Conservation (phyloP, 768 basidiomycete species). For the Pholiota molesta region DNA sequence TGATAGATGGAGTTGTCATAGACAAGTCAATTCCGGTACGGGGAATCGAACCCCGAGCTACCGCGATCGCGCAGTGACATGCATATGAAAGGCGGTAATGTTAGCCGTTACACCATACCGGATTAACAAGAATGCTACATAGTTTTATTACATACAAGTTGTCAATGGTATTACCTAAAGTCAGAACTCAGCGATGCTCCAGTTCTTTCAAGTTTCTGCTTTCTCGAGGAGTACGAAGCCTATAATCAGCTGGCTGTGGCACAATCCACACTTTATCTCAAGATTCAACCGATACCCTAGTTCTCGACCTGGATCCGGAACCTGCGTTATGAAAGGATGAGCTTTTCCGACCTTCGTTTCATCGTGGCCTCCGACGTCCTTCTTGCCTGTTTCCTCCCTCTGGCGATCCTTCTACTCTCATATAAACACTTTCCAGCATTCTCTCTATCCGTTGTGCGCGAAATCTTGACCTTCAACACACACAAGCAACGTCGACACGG, state of each 20-base stretch:
- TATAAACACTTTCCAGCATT: constrained; percentile 28
- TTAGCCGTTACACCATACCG: constrained; percentile 65
- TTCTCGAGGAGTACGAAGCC: too few relatives aligned
- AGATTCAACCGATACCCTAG: too few relatives aligned
- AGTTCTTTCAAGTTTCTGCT: too few relatives aligned
- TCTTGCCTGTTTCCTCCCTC: constrained; percentile 41
- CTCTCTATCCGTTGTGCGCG: constrained; percentile 29
- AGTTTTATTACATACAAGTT: too few relatives aligned
- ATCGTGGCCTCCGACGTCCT: constrained; percentile 36
- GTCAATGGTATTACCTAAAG: too few relatives aligned
- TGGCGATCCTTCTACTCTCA: constrained; percentile 35
- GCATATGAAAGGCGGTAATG: constrained; percentile 59
- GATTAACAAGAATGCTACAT: too few relatives aligned
- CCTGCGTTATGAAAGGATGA: constrained; percentile 11
- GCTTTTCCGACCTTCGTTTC: constrained; percentile 20
- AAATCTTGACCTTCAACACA: constrained; percentile 28
- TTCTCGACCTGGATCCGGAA: too few relatives aligned
- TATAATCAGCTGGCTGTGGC: too few relatives aligned
- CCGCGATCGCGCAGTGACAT: constrained; percentile 35
- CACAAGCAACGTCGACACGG: constrained; percentile 23
- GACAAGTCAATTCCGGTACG: constrained; percentile 48
- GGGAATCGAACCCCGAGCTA: constrained; percentile 63
- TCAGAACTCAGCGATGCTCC: too few relatives aligned
- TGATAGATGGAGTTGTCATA: too few relatives aligned
- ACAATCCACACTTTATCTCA: too few relatives aligned